Evolutionary conservation across 2,329 filamentous ascomycete genomes (phyloP).

Genomic region (Fusarium anguioides): DNA sequence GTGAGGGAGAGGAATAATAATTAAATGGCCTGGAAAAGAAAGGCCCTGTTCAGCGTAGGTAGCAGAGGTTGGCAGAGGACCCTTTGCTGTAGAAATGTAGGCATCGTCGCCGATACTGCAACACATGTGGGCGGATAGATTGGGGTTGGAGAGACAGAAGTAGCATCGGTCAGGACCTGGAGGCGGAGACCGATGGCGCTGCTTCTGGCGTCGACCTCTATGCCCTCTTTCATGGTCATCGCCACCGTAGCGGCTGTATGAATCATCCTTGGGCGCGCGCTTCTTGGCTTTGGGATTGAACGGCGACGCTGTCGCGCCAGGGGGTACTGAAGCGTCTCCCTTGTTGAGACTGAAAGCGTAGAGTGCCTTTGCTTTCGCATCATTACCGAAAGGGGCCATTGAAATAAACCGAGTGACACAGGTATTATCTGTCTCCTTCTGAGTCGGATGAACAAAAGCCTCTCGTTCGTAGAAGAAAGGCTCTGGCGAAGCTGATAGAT

Average conservation of each 20-base stretch:
- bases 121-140: conserved; percentile 86
- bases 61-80: conserved; percentile 77
- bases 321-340: conserved; percentile 71
- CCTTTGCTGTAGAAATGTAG: conserved; percentile 93
- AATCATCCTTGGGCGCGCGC: conserved; percentile 60
- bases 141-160: conserved; percentile 92
- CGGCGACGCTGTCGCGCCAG: conserved; percentile 80
- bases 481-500: conserved; percentile 76
- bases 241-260: conserved; percentile 66
- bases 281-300: conserved; percentile 70
- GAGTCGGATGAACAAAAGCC: conserved; percentile 80
- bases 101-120: conserved; percentile 87
- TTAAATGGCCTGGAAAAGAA: conserved; percentile 83
- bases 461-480: conserved; percentile 88
- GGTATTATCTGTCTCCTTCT: conserved; percentile 60
- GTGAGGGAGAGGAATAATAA: conserved; percentile 91
- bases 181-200: conserved; percentile 63
- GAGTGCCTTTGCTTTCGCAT: conserved; percentile 80
- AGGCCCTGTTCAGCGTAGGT: conserved; percentile 75
- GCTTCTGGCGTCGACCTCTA: conserved; percentile 58
- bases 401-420: conserved; percentile 90
- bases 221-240: conserved; percentile 57
- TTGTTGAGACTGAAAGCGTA: conserved; percentile 82
- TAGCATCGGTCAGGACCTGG: conserved; percentile 85
- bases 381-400: conserved; percentile 81